Base-by-base conservation (phyloP, 148 eudicot genomes). In the Rhododendron simsii region DNA sequence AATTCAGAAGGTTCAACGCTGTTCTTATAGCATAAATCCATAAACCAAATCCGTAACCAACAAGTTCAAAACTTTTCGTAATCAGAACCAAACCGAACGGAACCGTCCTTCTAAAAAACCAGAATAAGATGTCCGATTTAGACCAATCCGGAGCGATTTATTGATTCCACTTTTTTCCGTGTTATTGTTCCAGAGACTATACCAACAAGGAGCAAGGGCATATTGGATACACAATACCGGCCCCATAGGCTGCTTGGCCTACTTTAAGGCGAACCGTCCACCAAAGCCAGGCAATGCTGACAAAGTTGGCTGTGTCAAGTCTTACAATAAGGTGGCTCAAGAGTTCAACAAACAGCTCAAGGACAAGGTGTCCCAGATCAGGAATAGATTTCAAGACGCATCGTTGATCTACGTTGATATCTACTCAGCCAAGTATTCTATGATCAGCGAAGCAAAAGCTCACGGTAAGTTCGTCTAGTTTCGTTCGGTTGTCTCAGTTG, bases 321-420 rank as follows among this genome's bases (percentile, higher is more conserved):
- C 82, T n/a, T 78, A 81, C 78, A 84, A 71, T 85, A 81, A 73
- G 78, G 84, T 86, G 53, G 80, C 87, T 81, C 84, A 73, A 81
- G 84, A 81, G 48, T 86, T 86, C 81, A 86, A 86, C 67, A 81
- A 39, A 44, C 84, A 86, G 74, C 84, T 86, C 18, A 86, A 86
- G 84, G 73, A 86, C 16, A 71, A 16, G 55, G 44, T 86, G 11
- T 86, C 84, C 80, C 73, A 73, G 55, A 33, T 86, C 21, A 81
- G 84, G 53, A 71, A 67, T 47, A 75, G 59, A 41, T 26, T 86
- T n/a, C 41, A 37, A 69, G 71, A 86, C 28, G 57, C 87, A 69
- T 69, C 20, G 1, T 30, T 81, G 3, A 74, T 73, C 35, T 86
- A 86, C 28, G 84, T 86, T 53, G 87, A 86, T 73, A 81, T 73